These are phyloP conservation scores for Metschnikowia sp. DNA, from an alignment of 805 yeast species.

Conservation along the genomic window DNA sequence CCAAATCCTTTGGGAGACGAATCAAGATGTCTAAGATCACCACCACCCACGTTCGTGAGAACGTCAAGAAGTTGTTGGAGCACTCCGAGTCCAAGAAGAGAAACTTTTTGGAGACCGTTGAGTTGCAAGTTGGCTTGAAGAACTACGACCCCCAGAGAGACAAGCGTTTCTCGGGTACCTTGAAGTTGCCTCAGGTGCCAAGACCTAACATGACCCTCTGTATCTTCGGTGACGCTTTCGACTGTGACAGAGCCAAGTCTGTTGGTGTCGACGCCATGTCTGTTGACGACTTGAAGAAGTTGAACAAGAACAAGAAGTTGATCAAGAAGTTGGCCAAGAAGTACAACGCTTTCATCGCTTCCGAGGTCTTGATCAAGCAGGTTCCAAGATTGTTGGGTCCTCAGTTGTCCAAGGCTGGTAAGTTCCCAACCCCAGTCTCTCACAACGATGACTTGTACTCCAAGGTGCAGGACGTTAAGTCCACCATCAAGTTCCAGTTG, in stretches of 20 bases:
- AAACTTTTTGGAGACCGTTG: conserved; percentile 99
- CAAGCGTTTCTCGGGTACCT: conserved; percentile 99
- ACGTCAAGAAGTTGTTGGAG: conserved; percentile 88
- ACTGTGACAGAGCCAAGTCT: conserved; percentile 99
- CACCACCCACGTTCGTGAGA: conserved; percentile 91
- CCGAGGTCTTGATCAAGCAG: conserved; percentile 98
- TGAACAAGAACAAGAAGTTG: conserved; percentile 99
- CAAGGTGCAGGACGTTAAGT: conserved; percentile 95
- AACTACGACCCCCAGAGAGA: conserved; percentile 99
- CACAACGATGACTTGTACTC: conserved; percentile 97
- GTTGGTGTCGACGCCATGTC: conserved; percentile 99
- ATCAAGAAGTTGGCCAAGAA: conserved; percentile 99
- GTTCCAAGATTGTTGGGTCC: conserved; percentile 99
- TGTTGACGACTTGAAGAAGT: conserved; percentile 98
- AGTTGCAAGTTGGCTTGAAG: conserved; percentile 99
- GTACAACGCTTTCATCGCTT: conserved; percentile 99
- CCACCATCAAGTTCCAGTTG: conserved; percentile 99
- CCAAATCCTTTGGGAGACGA: conserved; percentile 76
- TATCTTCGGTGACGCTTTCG: conserved; percentile 99
- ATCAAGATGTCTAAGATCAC: conserved; percentile 80
- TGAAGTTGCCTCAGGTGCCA: conserved; percentile 97
- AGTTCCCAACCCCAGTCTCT: conserved; percentile 99
- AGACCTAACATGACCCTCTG: conserved; percentile 99
- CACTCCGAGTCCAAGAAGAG: conserved; percentile 96
- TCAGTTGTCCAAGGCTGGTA: conserved; percentile 99